These are phyloP conservation scores for Amanita pallidorosea DNA, from an alignment of 768 basidiomycete genomes.

Conservation along the genomic window DNA sequence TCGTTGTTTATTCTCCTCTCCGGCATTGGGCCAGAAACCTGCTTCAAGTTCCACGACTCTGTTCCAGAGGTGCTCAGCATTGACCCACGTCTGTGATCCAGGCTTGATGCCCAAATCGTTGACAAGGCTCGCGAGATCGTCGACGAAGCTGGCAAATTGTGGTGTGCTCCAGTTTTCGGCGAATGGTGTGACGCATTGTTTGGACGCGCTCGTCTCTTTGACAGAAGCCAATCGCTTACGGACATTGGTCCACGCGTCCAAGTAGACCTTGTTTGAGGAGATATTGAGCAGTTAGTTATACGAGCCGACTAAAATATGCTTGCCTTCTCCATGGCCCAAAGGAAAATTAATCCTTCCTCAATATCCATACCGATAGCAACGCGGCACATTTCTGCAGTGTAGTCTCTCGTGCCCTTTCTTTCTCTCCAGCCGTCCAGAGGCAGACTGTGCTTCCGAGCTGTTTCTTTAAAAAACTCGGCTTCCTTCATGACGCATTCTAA, in stretches of 20 bases:
- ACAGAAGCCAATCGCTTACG: slow-evolving; percentile 11
- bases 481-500: slow-evolving; percentile 48
- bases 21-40: slow-evolving; percentile 45
- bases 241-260: slow-evolving; percentile 57
- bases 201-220: slow-evolving; percentile 10
- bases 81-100: slow-evolving; percentile 20
- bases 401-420: slow-evolving; percentile 53
- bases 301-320: background rate
- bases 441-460: slow-evolving; percentile 32
- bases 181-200: slow-evolving; percentile 32
- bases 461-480: slow-evolving; percentile 49
- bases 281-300: background rate
- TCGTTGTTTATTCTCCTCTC: slow-evolving; percentile 17
- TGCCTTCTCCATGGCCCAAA: slow-evolving; percentile 78
- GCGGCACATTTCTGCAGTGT: slow-evolving; percentile 62
- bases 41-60: slow-evolving; percentile 52
- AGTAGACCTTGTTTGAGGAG: slow-evolving; percentile 40
- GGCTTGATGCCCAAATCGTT: slow-evolving; percentile 29
- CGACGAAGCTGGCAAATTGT: slow-evolving; percentile 45
- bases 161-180: slow-evolving; percentile 51
- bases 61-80: slow-evolving; percentile 42
- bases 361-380: slow-evolving; percentile 32
- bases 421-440: slow-evolving; percentile 38
- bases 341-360: slow-evolving; percentile 57
- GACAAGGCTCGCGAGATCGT: slow-evolving; percentile 35